Evolutionary conservation across 305 asterid species (phyloP).

Genomic region (Petunia hybrid): DNA sequence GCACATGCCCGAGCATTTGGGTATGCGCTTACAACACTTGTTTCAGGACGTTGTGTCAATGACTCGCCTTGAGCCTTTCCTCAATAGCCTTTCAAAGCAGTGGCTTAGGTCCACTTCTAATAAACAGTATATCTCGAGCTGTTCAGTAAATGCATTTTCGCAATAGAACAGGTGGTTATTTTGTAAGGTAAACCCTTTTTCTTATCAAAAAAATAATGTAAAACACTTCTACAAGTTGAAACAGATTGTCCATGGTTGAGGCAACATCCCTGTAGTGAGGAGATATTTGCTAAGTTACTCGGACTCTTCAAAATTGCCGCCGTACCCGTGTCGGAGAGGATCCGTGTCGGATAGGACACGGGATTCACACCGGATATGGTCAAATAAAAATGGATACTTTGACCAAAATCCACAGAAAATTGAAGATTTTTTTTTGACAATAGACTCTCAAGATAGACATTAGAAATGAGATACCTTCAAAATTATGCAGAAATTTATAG

Average conservation of each 20-base stretch:
- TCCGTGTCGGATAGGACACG: no score
- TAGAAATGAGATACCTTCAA: no score
- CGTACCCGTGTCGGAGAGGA: no score
- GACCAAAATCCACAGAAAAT: no score
- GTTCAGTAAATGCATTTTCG: slow-evolving; percentile 2
- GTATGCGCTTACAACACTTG: neutral
- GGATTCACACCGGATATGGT: no score
- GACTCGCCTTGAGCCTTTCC: neutral
- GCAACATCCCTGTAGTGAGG: neutral
- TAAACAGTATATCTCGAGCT: neutral
- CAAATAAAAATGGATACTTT: no score
- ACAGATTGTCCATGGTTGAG: neutral
- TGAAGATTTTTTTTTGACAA: no score
- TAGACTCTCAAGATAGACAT: no score
- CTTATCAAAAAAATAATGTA: no score
- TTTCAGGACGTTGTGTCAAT: neutral
- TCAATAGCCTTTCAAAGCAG: neutral
- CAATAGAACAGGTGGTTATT: neutral
- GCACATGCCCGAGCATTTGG: neutral
- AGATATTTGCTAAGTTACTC: neutral
- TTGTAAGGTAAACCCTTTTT: no score
- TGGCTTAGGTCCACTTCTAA: neutral
- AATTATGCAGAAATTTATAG: no score
- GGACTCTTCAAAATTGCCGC: no score
- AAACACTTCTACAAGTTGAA: slow-evolving; percentile 1